Evolutionary conservation across 768 basidiomycete genomes (phyloP).

Genomic region (Trametes punicea): DNA sequence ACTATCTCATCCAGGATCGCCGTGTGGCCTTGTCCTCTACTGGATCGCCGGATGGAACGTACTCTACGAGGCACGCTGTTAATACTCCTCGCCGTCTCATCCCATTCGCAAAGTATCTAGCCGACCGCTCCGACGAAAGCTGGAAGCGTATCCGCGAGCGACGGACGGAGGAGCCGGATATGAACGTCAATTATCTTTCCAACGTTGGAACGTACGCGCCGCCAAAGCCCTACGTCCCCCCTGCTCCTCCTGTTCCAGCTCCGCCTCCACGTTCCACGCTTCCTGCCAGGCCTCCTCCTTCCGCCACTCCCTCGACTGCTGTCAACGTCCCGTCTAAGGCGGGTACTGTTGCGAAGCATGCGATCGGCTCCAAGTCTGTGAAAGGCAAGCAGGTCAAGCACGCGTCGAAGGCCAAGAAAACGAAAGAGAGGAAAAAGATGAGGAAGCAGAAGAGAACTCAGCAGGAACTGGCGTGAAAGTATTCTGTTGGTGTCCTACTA

Average conservation of each 20-base stretch:
- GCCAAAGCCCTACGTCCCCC: not conserved
- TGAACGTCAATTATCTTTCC: slow-evolving; percentile 23
- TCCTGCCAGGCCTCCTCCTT: not conserved
- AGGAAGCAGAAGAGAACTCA: not conserved
- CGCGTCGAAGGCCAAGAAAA: slow-evolving; percentile 3
- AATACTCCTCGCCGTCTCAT: not conserved
- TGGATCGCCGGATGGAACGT: not conserved
- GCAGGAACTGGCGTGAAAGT: not conserved
- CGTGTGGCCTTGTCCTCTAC: not conserved
- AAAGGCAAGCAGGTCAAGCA: slow-evolving; percentile 5
- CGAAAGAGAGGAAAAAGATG: not conserved
- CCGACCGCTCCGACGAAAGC: slow-evolving; percentile 17
- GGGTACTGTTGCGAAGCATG: not conserved
- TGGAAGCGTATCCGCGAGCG: slow-evolving; percentile 4
- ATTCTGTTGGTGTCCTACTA: not conserved
- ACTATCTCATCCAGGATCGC: slow-evolving; percentile 20
- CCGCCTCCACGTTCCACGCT: not conserved
- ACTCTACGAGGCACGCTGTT: not conserved
- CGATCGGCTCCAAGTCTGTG: not conserved
- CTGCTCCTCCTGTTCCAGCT: not conserved
- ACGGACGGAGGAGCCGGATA: not conserved
- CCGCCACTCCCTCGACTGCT: not conserved
- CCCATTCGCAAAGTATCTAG: slow-evolving; percentile 21
- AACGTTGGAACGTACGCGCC: slow-evolving; percentile 16
- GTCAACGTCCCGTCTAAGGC: not conserved